phyloP scores from a whole-genome alignment of 1,284 basidiomycete species.

The Rugosomyces carneus region DNA sequence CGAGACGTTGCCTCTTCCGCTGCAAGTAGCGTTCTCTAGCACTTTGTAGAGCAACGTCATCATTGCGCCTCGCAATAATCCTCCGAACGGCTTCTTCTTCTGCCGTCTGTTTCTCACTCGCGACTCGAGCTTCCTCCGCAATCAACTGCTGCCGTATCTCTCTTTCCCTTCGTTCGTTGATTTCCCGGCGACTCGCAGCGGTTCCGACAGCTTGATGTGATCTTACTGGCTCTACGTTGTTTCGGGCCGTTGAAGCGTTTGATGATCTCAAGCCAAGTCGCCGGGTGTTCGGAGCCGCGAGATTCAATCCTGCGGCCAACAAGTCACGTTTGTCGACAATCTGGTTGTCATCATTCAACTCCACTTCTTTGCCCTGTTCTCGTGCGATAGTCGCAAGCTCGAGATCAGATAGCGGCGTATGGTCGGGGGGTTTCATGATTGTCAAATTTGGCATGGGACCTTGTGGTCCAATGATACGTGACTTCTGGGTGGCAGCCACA shows the following conservation, averaged over 20 bases:
- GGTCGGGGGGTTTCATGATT: conserved; percentile 63
- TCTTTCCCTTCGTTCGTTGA: conserved; percentile 69
- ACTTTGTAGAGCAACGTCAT: conserved; percentile 61
- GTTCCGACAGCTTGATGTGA: conserved; percentile 72
- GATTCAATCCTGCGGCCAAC: conserved; percentile 87
- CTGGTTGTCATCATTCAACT: conserved; percentile 96
- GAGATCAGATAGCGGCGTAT: conserved; percentile 56
- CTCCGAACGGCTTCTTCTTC: conserved; percentile 55
- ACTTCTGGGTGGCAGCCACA: conserved; percentile 64
- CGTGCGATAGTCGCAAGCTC: conserved; percentile 65
- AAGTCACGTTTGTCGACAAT: conserved; percentile 95
- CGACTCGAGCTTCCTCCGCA: conserved; percentile 58
- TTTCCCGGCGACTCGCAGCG: conserved; percentile 73
- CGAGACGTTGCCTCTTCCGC: conserved; percentile 71
- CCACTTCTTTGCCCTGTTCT: conserved; percentile 80
- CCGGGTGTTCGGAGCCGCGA: conserved; percentile 76
- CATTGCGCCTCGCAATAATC: conserved; percentile 62
- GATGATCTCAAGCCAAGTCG: conserved; percentile 41
- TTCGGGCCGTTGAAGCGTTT: conserved; percentile 21
- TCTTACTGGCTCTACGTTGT: conserved; percentile 30
- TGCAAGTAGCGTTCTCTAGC: conserved; percentile 74
- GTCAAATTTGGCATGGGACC: conserved; percentile 56
- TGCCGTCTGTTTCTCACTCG: conserved; percentile 49
- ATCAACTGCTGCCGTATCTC: conserved; percentile 73
- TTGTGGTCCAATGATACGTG: conserved; percentile 53